Evolutionary conservation across 176 grass and related monocot genomes (phyloP), one percentile per base, ranked within the genome.

Genomic region (Cenchrus purpureus): DNA sequence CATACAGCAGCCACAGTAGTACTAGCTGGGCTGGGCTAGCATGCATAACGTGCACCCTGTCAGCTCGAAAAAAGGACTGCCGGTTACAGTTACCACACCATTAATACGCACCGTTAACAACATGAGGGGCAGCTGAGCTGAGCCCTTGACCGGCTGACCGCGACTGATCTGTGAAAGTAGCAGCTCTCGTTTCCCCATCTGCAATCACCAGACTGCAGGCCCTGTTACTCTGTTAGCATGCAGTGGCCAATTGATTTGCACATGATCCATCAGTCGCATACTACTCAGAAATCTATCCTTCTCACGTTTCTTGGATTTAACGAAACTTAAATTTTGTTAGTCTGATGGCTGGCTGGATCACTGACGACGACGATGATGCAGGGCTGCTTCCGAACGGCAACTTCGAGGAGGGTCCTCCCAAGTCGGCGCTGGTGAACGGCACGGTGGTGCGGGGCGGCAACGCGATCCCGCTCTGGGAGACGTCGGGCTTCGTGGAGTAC

Each of bases 401-500:
- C 91, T 98, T 98, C 62, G 95, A 98, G 93, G 68, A 56, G 0
- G 91, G 89, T 0, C 95, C 95, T 6, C 64, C 90, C 53, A 74
- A 84, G 66, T 88, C 73, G 20, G 68, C 88, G 60, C 82, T 98
- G 31, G 74, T 83, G 83, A 93, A 93, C 62, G 93, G 95, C 5
- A 98, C 95, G 37, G 89, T 90, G 89, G 85, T 95, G 80, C 31
- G 56, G 7, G 87, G 89, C 76, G 78, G 71, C 28, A 49, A 77
- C 54, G 89, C 95, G 0, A 87, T 95, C 79, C 95, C 91, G 4
- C 16, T 8, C 1, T 98, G 95, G 95, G 79, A 90, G 85, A 87
- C 92, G 6, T 85, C 91, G 0, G 95, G 95, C 0, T 95, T 90
- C 63, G 95, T 98, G 29, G 95, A 98, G 89, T 98, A 95, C 83